Conservation (phyloP, 176 grass and related monocot species). For the Tillandsia leiboldiana region DNA sequence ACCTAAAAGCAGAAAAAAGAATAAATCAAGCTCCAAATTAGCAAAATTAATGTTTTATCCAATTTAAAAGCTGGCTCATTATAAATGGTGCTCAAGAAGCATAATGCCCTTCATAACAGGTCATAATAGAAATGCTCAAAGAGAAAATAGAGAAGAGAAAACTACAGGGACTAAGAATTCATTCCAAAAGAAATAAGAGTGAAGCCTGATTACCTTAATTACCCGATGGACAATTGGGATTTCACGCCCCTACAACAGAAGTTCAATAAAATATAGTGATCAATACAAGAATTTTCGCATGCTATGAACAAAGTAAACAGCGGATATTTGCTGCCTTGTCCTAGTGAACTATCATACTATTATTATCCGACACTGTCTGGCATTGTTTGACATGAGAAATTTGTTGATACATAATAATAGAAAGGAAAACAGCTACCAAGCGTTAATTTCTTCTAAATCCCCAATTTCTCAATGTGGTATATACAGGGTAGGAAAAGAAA, state of each 20-base stretch:
- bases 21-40: slow-evolving; percentile 21
- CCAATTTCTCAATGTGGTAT: not conserved
- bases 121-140: not conserved
- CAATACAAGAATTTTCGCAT: not conserved
- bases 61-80: not conserved
- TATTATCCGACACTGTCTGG: too few relatives aligned
- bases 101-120: not conserved
- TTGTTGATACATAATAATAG: not conserved
- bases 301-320: too few relatives aligned
- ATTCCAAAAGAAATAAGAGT: not conserved
- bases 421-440: not conserved
- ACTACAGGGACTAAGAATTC: not conserved
- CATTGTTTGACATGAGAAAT: too few relatives aligned
- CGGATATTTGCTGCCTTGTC: too few relatives aligned
- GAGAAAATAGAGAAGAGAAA: not conserved
- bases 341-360: too few relatives aligned
- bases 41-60: not conserved
- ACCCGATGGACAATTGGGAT: slow-evolving; percentile 97
- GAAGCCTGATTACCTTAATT: slow-evolving; percentile 49
- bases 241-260: slow-evolving; percentile 43
- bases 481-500: not conserved
- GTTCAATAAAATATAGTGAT: slow-evolving; percentile 6
- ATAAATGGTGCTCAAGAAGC: not conserved
- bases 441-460: not conserved
- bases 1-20: slow-evolving; percentile 34